phyloP scores from a whole-genome alignment of 768 basidiomycete species.

The Megacollybia marginata region DNA sequence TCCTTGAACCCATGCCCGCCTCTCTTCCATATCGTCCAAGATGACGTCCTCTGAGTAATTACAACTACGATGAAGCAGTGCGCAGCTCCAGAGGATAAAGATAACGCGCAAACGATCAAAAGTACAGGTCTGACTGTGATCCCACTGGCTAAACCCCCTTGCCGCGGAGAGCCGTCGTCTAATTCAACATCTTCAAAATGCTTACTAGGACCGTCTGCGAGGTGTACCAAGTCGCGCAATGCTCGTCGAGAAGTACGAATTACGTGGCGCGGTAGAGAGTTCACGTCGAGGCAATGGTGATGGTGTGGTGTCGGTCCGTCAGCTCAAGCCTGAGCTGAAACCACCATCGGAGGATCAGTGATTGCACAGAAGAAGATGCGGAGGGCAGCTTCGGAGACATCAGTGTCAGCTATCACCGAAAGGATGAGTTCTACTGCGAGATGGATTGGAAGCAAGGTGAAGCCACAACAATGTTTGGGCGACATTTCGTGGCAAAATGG shows the following conservation, averaged over 20 bases:
- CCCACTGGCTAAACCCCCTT: slow-evolving; percentile 32
- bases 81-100: slow-evolving; percentile 47
- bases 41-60: slow-evolving; percentile 75
- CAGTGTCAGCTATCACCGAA: slow-evolving; percentile 20
- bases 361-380: slow-evolving; percentile 62
- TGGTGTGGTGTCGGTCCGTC: slow-evolving; percentile 83
- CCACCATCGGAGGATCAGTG: slow-evolving; percentile 26
- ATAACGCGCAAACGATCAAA: slow-evolving; percentile 45
- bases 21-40: slow-evolving; percentile 97
- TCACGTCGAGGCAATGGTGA: slow-evolving; percentile 71
- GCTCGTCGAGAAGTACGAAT: slow-evolving; percentile 75
- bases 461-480: slow-evolving; percentile 44
- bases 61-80: slow-evolving; percentile 91
- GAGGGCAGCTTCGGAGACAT: slow-evolving; percentile 65
- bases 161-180: slow-evolving; percentile 63
- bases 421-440: slow-evolving; percentile 2
- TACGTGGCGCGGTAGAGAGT: slow-evolving; percentile 73
- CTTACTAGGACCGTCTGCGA: slow-evolving; percentile 84
- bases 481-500: slow-evolving; percentile 55
- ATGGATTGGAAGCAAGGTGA: slow-evolving; percentile 13
- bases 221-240: slow-evolving; percentile 79
- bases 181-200: slow-evolving; percentile 83
- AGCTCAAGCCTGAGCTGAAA: slow-evolving; percentile 67
- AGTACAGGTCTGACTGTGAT: slow-evolving; percentile 36
- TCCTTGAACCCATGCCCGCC: slow-evolving; percentile 96